These are phyloP conservation scores for Colletotrichum liaoningense DNA, from an alignment of 2,329 filamentous ascomycete genomes.

Conservation along the genomic window DNA sequence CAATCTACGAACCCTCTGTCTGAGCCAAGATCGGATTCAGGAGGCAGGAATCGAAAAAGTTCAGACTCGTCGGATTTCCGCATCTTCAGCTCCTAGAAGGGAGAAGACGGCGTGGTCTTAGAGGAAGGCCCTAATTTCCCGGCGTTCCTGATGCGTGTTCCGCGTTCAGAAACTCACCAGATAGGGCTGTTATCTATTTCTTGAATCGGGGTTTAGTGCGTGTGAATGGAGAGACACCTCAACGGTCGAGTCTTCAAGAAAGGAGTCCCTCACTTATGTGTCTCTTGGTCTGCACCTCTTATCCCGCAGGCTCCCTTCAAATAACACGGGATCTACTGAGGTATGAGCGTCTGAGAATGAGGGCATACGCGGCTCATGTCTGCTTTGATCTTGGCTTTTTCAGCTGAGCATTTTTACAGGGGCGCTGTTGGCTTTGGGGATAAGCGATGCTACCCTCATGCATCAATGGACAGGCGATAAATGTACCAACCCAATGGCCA, in stretches of 20 bases:
- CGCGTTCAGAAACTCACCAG: neutral
- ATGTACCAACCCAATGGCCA: neutral
- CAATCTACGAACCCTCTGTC: neutral
- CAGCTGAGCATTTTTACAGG: neutral
- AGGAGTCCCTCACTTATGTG: too few relatives aligned
- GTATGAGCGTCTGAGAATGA: neutral
- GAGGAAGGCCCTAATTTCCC: neutral
- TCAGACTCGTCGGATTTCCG: neutral
- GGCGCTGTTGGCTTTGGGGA: neutral
- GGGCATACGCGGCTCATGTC: neutral
- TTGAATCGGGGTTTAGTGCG: neutral
- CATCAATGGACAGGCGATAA: neutral
- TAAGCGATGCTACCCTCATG: neutral
- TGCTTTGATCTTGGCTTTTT: neutral
- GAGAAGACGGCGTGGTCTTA: neutral
- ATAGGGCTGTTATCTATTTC: neutral
- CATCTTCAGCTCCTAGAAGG: neutral
- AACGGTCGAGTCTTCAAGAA: neutral
- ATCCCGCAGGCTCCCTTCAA: too few relatives aligned
- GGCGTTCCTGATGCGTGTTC: conserved; percentile 10
- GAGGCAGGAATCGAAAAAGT: neutral
- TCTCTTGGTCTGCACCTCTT: too few relatives aligned
- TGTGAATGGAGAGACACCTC: neutral
- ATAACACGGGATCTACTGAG: too few relatives aligned
- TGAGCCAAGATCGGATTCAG: neutral